Conservation (phyloP, 176 grass and related monocot species). For the Oropetium thomaeum region DNA sequence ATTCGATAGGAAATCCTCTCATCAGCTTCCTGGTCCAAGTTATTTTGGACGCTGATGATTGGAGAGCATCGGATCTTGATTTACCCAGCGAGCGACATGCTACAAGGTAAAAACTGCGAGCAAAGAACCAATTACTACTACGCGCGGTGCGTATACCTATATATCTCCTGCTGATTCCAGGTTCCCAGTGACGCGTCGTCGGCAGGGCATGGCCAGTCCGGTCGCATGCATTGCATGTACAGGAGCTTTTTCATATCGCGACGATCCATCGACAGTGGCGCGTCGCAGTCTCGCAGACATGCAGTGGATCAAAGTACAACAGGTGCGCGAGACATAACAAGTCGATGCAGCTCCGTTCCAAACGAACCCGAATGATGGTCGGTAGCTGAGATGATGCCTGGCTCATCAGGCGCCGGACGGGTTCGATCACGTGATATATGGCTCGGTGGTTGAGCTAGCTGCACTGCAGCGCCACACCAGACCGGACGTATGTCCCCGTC, state of each 20-base stretch:
- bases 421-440: neutral
- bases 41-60: neutral
- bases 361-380: neutral
- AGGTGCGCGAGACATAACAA: neutral
- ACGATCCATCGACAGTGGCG: neutral
- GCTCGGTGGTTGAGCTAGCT: too few relatives aligned
- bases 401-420: neutral
- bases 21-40: neutral
- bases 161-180: too few relatives aligned
- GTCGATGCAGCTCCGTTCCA: conserved; percentile 1
- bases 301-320: neutral
- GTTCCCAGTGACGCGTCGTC: neutral
- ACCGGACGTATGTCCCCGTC: too few relatives aligned
- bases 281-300: neutral
- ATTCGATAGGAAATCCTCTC: neutral
- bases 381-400: neutral
- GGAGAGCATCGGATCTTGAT: neutral
- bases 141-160: too few relatives aligned
- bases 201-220: neutral
- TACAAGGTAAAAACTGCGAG: too few relatives aligned
- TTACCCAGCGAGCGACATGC: neutral
- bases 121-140: too few relatives aligned
- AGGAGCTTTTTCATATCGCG: neutral
- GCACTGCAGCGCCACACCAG: neutral
- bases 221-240: too few relatives aligned